Evolutionary conservation across 2,329 filamentous ascomycete species (phyloP).

Genomic region (Gyromitra esculenta): DNA sequence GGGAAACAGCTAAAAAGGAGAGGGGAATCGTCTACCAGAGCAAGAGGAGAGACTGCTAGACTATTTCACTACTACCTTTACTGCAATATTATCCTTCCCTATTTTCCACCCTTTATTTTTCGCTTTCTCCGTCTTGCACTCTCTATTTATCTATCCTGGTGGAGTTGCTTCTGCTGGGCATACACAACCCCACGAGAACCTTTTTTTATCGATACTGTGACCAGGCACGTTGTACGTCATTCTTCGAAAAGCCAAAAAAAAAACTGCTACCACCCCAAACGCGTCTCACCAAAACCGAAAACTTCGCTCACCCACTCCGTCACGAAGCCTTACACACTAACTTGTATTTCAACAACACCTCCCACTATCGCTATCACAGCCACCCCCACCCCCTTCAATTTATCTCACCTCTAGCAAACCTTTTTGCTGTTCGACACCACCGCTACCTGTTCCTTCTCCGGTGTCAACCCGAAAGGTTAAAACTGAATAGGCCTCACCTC

Average conservation of each 20-base stretch:
- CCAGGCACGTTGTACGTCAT: conserved; percentile 47
- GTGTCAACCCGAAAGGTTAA: conserved; percentile 1
- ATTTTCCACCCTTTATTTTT: conserved; percentile 36
- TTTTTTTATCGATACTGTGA: conserved; percentile 48
- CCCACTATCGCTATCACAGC: neutral
- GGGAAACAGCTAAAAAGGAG: conserved; percentile 50
- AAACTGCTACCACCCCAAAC: conserved; percentile 29
- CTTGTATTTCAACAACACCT: conserved; percentile 4
- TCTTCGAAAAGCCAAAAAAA: conserved; percentile 25
- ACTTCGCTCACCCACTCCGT: conserved; percentile 8
- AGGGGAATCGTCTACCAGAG: conserved; percentile 49
- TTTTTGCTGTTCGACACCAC: conserved; percentile 1
- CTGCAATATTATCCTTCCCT: conserved; percentile 43
- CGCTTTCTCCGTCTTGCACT: conserved; percentile 28
- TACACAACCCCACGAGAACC: conserved; percentile 38
- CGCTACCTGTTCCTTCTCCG: neutral
- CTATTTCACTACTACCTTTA: conserved; percentile 35
- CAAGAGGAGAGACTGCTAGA: conserved; percentile 36
- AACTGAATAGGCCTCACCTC: neutral
- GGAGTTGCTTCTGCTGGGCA: conserved; percentile 45
- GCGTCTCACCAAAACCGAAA: conserved; percentile 30
- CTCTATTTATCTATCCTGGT: conserved; percentile 25
- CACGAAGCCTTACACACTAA: conserved; percentile 19
- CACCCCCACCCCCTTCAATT: neutral
- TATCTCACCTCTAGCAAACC: conserved; percentile 12